These are phyloP conservation scores for Porphyrellus cyaneotinctus DNA, from an alignment of 768 basidiomycete genomes.

Conservation along the genomic window DNA sequence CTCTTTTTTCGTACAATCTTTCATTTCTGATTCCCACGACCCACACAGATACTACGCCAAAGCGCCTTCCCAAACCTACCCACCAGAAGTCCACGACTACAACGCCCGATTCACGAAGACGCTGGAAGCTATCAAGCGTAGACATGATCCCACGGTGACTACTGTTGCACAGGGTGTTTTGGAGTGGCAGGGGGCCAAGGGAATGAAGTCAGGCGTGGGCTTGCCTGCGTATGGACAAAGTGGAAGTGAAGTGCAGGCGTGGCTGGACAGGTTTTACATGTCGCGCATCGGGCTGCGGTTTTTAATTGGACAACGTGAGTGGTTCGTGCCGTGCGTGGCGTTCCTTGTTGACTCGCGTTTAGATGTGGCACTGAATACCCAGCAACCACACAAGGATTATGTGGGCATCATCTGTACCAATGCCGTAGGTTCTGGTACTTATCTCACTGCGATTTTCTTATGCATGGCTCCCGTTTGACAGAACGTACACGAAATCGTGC, in stretches of 20 bases:
- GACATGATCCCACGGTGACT: constrained; percentile 97
- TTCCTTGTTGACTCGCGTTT: constrained; percentile 1
- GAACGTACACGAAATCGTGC: constrained; percentile 94
- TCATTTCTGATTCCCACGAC: neutral
- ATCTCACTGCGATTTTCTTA: neutral
- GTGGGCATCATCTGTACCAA: constrained; percentile 97
- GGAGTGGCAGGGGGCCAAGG: constrained; percentile 81
- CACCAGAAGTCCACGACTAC: constrained; percentile 91
- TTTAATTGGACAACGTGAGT: constrained; percentile 90
- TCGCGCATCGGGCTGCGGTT: constrained; percentile 94
- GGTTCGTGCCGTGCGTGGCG: neutral
- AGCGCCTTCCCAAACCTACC: constrained; percentile 69
- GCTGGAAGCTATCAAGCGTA: constrained; percentile 83
- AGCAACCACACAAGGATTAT: constrained; percentile 84
- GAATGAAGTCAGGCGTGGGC: constrained; percentile 26
- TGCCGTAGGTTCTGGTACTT: constrained; percentile 50
- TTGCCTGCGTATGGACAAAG: constrained; percentile 48
- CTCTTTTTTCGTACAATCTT: constrained; percentile 4
- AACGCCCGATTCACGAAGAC: constrained; percentile 86
- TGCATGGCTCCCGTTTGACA: constrained; percentile 22
- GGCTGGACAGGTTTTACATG: constrained; percentile 97
- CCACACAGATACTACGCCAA: constrained; percentile 77
- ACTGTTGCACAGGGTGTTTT: constrained; percentile 95
- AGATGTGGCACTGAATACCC: constrained; percentile 94
- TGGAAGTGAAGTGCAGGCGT: constrained; percentile 85